Base-by-base conservation (phyloP, 805 yeast genomes). In the Wickerhamomyces ciferrii region DNA sequence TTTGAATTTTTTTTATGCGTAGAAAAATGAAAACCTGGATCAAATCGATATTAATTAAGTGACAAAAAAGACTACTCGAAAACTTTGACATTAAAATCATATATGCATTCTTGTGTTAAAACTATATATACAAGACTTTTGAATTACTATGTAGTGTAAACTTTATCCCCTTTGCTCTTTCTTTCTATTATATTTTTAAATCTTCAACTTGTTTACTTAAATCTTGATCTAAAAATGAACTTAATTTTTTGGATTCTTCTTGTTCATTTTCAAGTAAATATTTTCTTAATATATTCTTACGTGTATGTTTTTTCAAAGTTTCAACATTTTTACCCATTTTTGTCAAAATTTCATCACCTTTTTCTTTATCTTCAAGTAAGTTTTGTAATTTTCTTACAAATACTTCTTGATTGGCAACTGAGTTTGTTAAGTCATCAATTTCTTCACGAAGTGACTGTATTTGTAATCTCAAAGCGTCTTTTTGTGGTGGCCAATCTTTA, bases 281-380 rank as follows among this genome's bases (percentile, higher is more conserved):
- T 65, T 85, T 87, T 61, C 89, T 76, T 55, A 87, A 64, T 41
- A 87, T 65, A 63, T 90, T 90, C 70, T 86, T 87, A 60, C 74
- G 80, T 20, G 83, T 79, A 62, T 74, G 73, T 43, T 68, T 69
- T 60, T 78, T 75, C 51, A 76, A 54, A 24, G 48, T 35, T 18
- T 68, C 65, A 8, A 77, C 75, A 29, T 71, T 65, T 46, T 61
- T 62, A 11, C 74, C 71, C 43, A 71, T 56, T 36, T 59, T 60
- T 32, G 51, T 47, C 23, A 72, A 58, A 35, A 75, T 68, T 35
- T 53, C 51, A 41, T 66, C 61, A 25, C 72, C 71, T 32, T 62
- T 62, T 29, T 59, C 70, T 44, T 63, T 65, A 44, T 63, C 59
- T 19, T 65, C 69, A 48, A 66, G 48, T 36, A 79, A 60, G 42